Evolutionary conservation across 768 basidiomycete genomes (phyloP).

Genomic region (Dioszegia crocea): DNA sequence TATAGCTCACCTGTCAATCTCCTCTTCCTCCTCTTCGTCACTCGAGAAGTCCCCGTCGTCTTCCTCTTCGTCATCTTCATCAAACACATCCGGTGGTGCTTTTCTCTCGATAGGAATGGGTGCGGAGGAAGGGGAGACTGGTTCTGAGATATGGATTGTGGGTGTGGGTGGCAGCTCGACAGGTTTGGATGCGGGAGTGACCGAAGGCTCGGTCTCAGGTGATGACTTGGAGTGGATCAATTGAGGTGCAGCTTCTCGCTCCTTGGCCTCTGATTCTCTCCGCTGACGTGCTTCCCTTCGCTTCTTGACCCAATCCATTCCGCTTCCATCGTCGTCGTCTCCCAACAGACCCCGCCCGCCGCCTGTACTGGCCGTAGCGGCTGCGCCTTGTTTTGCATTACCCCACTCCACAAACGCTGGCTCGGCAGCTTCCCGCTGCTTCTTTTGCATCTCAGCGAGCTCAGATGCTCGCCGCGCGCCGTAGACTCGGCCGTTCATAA

Average conservation of each 20-base stretch:
- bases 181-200: slow-evolving; percentile 22
- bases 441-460: slow-evolving; percentile 30
- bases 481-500: slow-evolving; percentile 85
- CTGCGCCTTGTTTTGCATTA: slow-evolving; percentile 56
- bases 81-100: slow-evolving; percentile 17
- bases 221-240: neutral
- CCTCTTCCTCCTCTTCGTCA: slow-evolving; percentile 28
- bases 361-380: neutral
- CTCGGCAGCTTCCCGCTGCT: slow-evolving; percentile 51
- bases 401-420: slow-evolving; percentile 92
- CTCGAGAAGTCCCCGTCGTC: slow-evolving; percentile 30
- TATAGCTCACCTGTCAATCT: slow-evolving; percentile 11
- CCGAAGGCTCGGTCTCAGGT: neutral
- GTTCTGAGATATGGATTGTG: slow-evolving; percentile 31
- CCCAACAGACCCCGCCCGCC: slow-evolving; percentile 38
- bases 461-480: slow-evolving; percentile 52
- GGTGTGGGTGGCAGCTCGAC: slow-evolving; percentile 31
- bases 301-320: slow-evolving; percentile 75
- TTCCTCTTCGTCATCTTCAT: slow-evolving; percentile 33
- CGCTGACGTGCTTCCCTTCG: slow-evolving; percentile 59
- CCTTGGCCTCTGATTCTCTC: slow-evolving; percentile 36
- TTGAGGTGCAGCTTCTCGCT: neutral
- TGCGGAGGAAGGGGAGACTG: neutral
- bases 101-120: neutral
- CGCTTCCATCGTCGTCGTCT: slow-evolving; percentile 83